Evolutionary conservation across 208 protist species (phyloP).

Genomic region (Leishmania martiniquensis): DNA sequence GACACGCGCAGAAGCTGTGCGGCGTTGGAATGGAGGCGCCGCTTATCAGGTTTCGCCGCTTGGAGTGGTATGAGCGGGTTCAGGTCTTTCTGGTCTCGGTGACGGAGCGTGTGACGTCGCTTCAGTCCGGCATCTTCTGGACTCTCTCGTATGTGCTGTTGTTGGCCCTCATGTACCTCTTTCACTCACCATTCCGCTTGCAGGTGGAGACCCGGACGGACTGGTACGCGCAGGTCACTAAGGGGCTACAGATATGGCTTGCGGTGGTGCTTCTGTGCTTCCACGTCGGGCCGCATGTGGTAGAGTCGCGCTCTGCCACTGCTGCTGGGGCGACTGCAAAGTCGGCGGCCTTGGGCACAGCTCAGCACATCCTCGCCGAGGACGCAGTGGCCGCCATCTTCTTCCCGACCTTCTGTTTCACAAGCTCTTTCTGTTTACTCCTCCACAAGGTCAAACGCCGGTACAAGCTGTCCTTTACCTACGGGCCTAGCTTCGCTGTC

Average conservation of each 20-base stretch:
- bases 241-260: constrained; percentile 76
- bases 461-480: constrained; percentile 66
- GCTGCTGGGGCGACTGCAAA: not conserved
- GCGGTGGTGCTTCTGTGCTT: constrained; percentile 56
- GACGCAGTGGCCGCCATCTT: constrained; percentile 58
- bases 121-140: constrained; percentile 41
- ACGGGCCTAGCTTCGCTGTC: constrained; percentile 49
- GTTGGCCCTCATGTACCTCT: constrained; percentile 70
- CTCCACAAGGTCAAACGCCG: constrained; percentile 78
- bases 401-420: constrained; percentile 68
- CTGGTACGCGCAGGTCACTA: constrained; percentile 71
- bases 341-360: not conserved
- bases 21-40: not conserved
- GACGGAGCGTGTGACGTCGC: constrained; percentile 15
- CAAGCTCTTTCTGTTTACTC: constrained; percentile 49
- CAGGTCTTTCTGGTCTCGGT: constrained; percentile 13
- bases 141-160: constrained; percentile 52
- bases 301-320: constrained; percentile 15
- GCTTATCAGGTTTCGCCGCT: not conserved
- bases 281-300: constrained; percentile 55
- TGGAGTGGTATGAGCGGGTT: constrained; percentile 15
- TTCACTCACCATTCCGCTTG: constrained; percentile 78
- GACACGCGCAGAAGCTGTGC: not conserved
- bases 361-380: constrained; percentile 19
- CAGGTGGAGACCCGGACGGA: constrained; percentile 49